These are phyloP conservation scores for Neofusicoccum umdonicola DNA, from an alignment of 2,329 filamentous ascomycete species.

Conservation along the genomic window DNA sequence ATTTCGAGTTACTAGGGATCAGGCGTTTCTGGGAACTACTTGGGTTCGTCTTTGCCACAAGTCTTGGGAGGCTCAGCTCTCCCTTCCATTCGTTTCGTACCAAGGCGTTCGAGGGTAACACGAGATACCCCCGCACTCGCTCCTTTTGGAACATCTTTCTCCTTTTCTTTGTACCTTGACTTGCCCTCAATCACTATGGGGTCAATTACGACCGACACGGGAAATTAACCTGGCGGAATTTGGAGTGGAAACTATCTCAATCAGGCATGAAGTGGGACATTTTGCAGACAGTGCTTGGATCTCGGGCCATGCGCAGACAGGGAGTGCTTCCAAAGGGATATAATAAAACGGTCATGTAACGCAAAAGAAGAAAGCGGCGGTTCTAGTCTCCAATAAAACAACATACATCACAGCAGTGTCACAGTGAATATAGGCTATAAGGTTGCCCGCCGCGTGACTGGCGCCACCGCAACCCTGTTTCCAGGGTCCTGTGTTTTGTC, in stretches of 20 bases:
- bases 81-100: conserved; percentile 9
- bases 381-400: neutral
- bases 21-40: neutral
- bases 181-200: conserved; percentile 6
- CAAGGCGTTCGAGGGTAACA: conserved; percentile 1
- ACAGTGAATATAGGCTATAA: neutral
- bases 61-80: neutral
- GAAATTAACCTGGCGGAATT: neutral
- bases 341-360: neutral
- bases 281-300: neutral
- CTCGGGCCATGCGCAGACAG: conserved; percentile 3
- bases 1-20: neutral
- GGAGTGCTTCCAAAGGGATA: neutral
- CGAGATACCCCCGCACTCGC: conserved; percentile 1
- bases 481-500: neutral
- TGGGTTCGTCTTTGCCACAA: neutral
- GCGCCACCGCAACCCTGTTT: neutral
- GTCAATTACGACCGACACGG: neutral
- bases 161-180: neutral
- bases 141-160: neutral
- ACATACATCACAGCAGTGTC: neutral
- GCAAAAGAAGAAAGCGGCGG: neutral
- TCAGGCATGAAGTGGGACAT: neutral
- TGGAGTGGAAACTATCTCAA: neutral
- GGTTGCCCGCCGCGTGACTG: neutral